Percentiles rank a stretch among this genome's conserved stretches.
phyloP scores from a whole-genome alignment of 139 green algal species.

The Marvania coccoides region DNA sequence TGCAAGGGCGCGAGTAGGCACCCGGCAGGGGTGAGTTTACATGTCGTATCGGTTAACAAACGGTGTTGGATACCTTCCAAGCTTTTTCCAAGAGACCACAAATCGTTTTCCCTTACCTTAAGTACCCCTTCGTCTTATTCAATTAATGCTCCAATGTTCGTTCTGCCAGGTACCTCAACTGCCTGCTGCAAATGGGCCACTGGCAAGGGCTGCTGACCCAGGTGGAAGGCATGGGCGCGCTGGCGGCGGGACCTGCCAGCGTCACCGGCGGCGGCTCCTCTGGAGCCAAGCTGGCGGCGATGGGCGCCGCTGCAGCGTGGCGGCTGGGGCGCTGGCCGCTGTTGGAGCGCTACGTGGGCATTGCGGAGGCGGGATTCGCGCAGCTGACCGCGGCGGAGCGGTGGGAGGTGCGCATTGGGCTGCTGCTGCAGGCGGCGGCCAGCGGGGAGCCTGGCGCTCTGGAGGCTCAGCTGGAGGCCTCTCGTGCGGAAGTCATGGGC shows the following conservation, averaged over 20 bases:
- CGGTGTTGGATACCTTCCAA: no score
- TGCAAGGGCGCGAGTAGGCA: not conserved
- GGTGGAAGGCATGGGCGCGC: slow-evolving; percentile 45
- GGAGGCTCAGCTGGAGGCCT: slow-evolving; percentile 26
- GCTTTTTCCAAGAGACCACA: no score
- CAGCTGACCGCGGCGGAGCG: slow-evolving; percentile 28
- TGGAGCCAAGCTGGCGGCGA: slow-evolving; percentile 43
- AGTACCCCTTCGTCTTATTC: no score
- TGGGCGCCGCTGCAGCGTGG: slow-evolving; percentile 66
- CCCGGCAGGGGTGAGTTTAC: not conserved
- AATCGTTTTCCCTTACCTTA: no score
- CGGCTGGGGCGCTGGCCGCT: slow-evolving; percentile 74
- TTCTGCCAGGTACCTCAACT: slow-evolving; percentile 55
- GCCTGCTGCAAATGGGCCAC: slow-evolving; percentile 72
- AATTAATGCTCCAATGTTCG: no score
- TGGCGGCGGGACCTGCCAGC: not conserved
- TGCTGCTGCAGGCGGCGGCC: slow-evolving; percentile 45
- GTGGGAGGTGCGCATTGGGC: slow-evolving; percentile 65
- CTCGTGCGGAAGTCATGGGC: slow-evolving; percentile 49
- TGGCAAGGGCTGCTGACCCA: slow-evolving; percentile 64
- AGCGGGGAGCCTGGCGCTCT: slow-evolving; percentile 28
- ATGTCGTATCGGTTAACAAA: not conserved
- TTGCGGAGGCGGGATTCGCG: not conserved
- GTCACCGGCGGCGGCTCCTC: not conserved
- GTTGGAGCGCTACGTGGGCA: slow-evolving; percentile 55